Base-by-base conservation (phyloP, 306 rosid genomes). In the Cotoneaster glaucophyllus region DNA sequence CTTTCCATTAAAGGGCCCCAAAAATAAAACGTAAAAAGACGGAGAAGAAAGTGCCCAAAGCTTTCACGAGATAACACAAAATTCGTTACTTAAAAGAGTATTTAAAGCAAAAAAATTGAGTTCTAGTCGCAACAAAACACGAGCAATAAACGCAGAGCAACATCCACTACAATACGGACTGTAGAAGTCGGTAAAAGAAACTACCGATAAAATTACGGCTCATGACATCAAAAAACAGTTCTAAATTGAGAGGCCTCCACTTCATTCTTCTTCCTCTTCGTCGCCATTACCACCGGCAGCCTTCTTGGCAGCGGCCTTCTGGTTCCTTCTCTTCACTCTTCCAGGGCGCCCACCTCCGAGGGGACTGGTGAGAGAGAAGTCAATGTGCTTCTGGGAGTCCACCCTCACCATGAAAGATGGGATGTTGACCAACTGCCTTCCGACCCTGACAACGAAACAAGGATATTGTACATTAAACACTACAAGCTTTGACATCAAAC, bases 251-350 rank as follows among this genome's bases (percentile, higher is more conserved):
- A 67, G 19, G 12, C 24, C 66, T 61, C 37, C 13, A 24, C 65
- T 59, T 82, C 82, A 82, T 26, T 82, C 82, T 62, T 82, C 85
- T 26, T 82, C 85, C 12, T 82, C 85, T 41, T 82, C 85, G 9
- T 78, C 82, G 18, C 85, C 85, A 64, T 78, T 82, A 11, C 85
- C 85, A 24, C 85, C 85, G 18, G 80, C 67, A 21, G 82, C 79
- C 79, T 82, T 82, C 82, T 82, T 82, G 31, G 82, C 85, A 78
- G 82, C 85, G 10, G 85, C 82, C 73, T 82, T 82, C 82, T 50
- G 71, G 82, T 82, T 82, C 79, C 68, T 82, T 78, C 85, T 56
- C 85, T 82, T 82, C 85, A 78, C 85, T 69, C 85, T 34, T 52
- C 73, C 82, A 2, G 82, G 82, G 78, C 82, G 82, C 11, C 82